These are phyloP conservation scores for Amorphotheca resinae DNA, from an alignment of 495 filamentous ascomycete genomes.

Conservation along the genomic window DNA sequence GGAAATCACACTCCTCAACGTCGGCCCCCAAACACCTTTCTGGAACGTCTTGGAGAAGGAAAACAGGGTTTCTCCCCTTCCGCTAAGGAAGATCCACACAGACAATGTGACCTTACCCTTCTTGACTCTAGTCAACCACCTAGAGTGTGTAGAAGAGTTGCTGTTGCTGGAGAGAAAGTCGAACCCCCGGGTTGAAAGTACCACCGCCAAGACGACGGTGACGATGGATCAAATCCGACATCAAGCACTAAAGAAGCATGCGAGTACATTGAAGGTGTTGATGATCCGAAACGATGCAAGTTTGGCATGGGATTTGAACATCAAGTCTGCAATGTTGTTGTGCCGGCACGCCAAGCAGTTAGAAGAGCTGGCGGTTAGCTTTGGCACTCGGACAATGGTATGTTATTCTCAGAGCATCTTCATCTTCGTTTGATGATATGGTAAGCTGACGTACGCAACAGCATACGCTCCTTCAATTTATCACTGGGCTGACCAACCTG, in stretches of 20 bases:
- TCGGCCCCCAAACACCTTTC: conserved; percentile 43
- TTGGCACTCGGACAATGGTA: conserved; percentile 39
- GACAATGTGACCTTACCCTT: conserved; percentile 45
- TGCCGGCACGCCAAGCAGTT: conserved; percentile 33
- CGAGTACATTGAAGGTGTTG: conserved; percentile 26
- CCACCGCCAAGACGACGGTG: conserved; percentile 31
- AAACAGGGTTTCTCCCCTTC: conserved; percentile 35
- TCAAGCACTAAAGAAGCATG: conserved; percentile 36
- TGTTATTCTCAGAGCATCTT: conserved; percentile 18
- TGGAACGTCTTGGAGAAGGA: conserved; percentile 41
- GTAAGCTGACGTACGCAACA: conserved; percentile 16
- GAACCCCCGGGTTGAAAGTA: conserved; percentile 36
- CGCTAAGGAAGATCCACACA: conserved; percentile 43
- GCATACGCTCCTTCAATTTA: conserved; percentile 40
- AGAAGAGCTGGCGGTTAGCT: conserved; percentile 40
- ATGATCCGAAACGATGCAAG: conserved; percentile 40
- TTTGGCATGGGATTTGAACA: conserved; percentile 40
- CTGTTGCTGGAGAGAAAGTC: conserved; percentile 41
- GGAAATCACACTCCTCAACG: conserved; percentile 45
- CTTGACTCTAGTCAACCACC: conserved; percentile 34
- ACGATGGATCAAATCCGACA: conserved; percentile 41
- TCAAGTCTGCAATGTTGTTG: conserved; percentile 34
- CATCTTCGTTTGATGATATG: not conserved
- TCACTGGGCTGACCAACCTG: conserved; percentile 32
- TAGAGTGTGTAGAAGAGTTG: conserved; percentile 40